Base-by-base conservation (phyloP, 441 rosid species). In the Adansonia gregorii region DNA sequence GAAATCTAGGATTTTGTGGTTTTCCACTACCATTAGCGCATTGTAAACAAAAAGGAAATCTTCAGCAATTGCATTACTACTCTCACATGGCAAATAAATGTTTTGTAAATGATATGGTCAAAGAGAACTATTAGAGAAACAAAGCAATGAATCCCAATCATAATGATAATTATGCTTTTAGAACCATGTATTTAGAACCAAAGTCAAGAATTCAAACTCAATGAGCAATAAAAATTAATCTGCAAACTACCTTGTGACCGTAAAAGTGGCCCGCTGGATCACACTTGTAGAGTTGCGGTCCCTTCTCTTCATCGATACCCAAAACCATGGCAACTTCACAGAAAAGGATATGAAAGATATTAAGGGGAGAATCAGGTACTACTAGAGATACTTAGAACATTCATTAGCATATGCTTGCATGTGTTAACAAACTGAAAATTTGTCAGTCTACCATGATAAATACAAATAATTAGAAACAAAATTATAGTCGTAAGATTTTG, bases 261-360 rank as follows among this genome's bases (percentile, higher is more conserved):
- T 84, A 94, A 85, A 92, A 96, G 83, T 93, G 98, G 72, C 99
- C 98, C 39, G 99, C 99, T 43, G 99, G 99, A 80, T 96, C 99
- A 89, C 98, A 96, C 73, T 96, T 94, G 87, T 89, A 96, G 43
- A 96, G 95, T 63, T 85, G 86, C 67, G 98, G 98, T 68, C 99
- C 99, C 54, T 78, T 83, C 88, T 96, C 99, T 56, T 96, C 98
- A 79, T 96, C 99, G 73, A 96, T 89, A 54, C 97, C 96, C 85
- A 94, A 78, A 68, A 96, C 93, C 95, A 94, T 93, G 52, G 97
- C 97, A 93, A 96, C 99, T 96, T 80, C 75, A 81, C 64, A 69
- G 20, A 56, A 63, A 83, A 45, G 79, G 75, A 51, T 17, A 79
- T 68, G 22, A 72, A 71, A 76, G 4, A 74, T 46, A 11, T 35